Conservation (phyloP, 2,329 filamentous ascomycete genomes). For the Talaromyces atroroseus region DNA sequence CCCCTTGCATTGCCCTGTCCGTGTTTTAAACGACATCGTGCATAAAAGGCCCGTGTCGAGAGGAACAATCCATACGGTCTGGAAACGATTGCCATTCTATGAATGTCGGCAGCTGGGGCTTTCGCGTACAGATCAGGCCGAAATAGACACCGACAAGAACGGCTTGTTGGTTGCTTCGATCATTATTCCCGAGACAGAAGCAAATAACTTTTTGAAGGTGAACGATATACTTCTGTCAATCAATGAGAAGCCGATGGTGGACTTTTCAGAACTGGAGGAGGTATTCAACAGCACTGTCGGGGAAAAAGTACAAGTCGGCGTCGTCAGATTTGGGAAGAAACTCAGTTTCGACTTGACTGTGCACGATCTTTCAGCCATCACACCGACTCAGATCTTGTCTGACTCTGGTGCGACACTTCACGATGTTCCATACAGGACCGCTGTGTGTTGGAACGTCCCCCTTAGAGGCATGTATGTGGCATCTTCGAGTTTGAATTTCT, state of each 20-base stretch:
- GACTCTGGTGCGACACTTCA: conserved; percentile 7
- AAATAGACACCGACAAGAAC: conserved; percentile 7
- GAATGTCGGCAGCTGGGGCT: conserved; percentile 9
- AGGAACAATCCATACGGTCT: conserved; percentile 10
- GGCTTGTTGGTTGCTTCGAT: conserved; percentile 6
- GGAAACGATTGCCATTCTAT: conserved; percentile 5
- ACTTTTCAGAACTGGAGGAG: conserved; percentile 5
- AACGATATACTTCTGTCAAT: conserved; percentile 10
- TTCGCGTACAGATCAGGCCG: conserved; percentile 1
- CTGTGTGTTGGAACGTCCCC: conserved; percentile 9
- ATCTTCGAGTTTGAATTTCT: background rate
- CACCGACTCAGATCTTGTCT: conserved; percentile 2
- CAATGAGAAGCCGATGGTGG: background rate
- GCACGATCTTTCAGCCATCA: conserved; percentile 6
- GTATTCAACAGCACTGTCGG: conserved; percentile 4
- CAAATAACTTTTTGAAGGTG: background rate
- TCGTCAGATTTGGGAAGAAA: conserved; percentile 5
- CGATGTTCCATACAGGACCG: conserved; percentile 11
- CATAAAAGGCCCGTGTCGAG: background rate
- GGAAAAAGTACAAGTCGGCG: background rate
- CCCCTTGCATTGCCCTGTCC: conserved; percentile 4
- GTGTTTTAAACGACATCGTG: conserved; percentile 1
- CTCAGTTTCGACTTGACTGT: conserved; percentile 3
- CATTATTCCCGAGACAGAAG: conserved; percentile 8
- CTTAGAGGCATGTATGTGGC: conserved; percentile 8